phyloP scores from a whole-genome alignment of 1,284 basidiomycete species.

The Malassezia caprae region DNA sequence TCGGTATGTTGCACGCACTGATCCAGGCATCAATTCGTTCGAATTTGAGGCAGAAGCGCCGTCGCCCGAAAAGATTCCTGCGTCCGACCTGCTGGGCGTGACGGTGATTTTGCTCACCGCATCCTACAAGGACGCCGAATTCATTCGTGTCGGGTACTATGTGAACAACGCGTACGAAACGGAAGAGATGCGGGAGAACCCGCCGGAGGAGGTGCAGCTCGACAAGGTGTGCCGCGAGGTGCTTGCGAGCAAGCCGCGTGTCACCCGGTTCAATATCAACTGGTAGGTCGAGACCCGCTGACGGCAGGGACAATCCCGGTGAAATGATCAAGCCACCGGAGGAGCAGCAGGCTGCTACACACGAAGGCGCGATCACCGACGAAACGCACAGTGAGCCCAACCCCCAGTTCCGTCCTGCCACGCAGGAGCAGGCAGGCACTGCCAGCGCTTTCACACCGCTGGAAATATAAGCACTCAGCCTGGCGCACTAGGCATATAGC shows the following conservation, averaged over 20 bases:
- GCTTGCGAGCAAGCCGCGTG: slow-evolving; percentile 80
- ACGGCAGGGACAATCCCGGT: slow-evolving; percentile 4
- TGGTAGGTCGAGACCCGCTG: slow-evolving; percentile 34
- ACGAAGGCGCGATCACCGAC: neutral
- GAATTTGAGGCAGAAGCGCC: slow-evolving; percentile 63
- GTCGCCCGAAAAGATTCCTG: slow-evolving; percentile 61
- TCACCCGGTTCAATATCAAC: slow-evolving; percentile 62
- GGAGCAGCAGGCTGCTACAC: neutral
- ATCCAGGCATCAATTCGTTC: slow-evolving; percentile 69
- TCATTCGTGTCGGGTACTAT: slow-evolving; percentile 97
- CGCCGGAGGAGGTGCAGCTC: slow-evolving; percentile 39
- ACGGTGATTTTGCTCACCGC: slow-evolving; percentile 85
- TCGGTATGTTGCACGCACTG: slow-evolving; percentile 18
- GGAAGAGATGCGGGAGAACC: slow-evolving; percentile 56
- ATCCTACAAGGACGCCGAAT: slow-evolving; percentile 80
- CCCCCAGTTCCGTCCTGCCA: neutral
- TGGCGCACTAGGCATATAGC: slow-evolving; percentile 17
- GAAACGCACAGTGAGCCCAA: slow-evolving; percentile 11
- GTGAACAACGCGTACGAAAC: slow-evolving; percentile 97
- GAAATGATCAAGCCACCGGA: slow-evolving; percentile 8
- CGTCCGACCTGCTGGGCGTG: slow-evolving; percentile 74
- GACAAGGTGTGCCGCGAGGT: slow-evolving; percentile 65
- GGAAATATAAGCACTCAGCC: neutral
- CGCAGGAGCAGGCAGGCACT: neutral
- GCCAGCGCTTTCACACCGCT: slow-evolving; percentile 13